Percentiles rank a stretch among this genome's conserved stretches.
Evolutionary conservation across 345 rosid genomes (phyloP).

Genomic region (Hypericum perforatum): DNA sequence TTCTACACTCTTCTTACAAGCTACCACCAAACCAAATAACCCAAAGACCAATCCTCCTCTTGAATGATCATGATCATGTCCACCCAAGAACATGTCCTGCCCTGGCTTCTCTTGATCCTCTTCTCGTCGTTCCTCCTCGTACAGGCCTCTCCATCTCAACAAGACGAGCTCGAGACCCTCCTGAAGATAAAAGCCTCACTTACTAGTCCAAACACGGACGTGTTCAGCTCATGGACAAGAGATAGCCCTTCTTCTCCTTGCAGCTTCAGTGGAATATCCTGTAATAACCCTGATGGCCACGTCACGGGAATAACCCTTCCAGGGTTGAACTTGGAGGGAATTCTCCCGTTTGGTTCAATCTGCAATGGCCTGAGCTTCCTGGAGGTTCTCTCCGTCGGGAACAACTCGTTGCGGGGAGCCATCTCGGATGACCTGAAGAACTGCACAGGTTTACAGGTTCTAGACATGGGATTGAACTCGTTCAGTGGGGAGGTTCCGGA

Average conservation of each 20-base stretch:
- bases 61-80: slow-evolving; percentile 21
- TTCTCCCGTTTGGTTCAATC: slow-evolving; percentile 43
- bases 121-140: slow-evolving; percentile 18
- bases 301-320: slow-evolving; percentile 55
- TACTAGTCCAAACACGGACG: slow-evolving; percentile 18
- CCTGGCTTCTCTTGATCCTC: slow-evolving; percentile 4
- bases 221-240: slow-evolving; percentile 43
- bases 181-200: slow-evolving; percentile 38
- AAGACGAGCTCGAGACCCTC: slow-evolving; percentile 34
- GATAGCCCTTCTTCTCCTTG: slow-evolving; percentile 28
- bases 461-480: slow-evolving; percentile 49
- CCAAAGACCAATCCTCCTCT: not conserved
- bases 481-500: slow-evolving; percentile 61
- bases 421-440: slow-evolving; percentile 22
- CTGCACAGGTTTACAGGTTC: slow-evolving; percentile 37
- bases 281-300: slow-evolving; percentile 27
- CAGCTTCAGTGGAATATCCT: slow-evolving; percentile 46
- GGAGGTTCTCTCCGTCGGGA: slow-evolving; percentile 39
- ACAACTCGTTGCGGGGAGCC: slow-evolving; percentile 38
- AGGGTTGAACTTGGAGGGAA: slow-evolving; percentile 30
- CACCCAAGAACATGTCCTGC: slow-evolving; percentile 15
- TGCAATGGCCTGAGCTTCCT: slow-evolving; percentile 36
- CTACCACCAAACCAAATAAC: not conserved
- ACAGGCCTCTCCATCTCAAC: slow-evolving; percentile 12
- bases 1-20: slow-evolving; percentile 13